A percentile compares a stretch with the other conserved stretches of the same genome.
These are phyloP conservation scores for Aureobasidium sp. DNA, from an alignment of 2,329 filamentous ascomycete genomes.

Conservation along the genomic window DNA sequence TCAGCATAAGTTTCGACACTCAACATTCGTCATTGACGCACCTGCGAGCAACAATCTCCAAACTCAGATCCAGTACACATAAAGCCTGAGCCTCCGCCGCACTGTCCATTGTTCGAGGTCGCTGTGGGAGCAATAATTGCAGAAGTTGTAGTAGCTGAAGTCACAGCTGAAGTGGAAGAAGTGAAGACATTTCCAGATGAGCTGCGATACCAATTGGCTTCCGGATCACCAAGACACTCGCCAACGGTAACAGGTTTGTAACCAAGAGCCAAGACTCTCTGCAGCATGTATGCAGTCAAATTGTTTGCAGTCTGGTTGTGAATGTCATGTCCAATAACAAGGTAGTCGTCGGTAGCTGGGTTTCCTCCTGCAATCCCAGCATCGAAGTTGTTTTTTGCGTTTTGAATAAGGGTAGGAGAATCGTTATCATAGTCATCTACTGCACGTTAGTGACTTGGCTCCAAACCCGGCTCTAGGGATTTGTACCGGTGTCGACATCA, in stretches of 20 bases:
- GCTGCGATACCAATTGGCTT: conserved; percentile 41
- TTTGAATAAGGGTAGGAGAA: conserved; percentile 38
- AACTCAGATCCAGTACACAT: conserved; percentile 10
- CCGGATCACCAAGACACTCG: conserved; percentile 38
- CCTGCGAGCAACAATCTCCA: conserved; percentile 10
- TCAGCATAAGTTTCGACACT: neutral
- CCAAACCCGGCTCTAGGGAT: neutral
- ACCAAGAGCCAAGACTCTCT: conserved; percentile 28
- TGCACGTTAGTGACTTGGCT: neutral
- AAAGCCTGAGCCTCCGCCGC: conserved; percentile 5
- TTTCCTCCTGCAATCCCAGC: conserved; percentile 31
- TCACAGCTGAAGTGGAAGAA: neutral
- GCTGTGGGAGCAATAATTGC: neutral
- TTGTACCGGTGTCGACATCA: conserved; percentile 48
- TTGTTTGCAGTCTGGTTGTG: conserved; percentile 36
- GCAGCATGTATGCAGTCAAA: conserved; percentile 37
- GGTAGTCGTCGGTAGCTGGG: conserved; percentile 27
- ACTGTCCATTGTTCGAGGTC: conserved; percentile 1
- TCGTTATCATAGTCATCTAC: conserved; percentile 47
- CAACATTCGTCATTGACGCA: neutral
- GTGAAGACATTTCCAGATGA: conserved; percentile 16
- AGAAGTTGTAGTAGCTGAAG: conserved; percentile 12
- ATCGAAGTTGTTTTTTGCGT: conserved; percentile 46
- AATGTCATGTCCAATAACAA: conserved; percentile 47
- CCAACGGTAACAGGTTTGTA: conserved; percentile 40